Evolutionary conservation across 768 basidiomycete genomes (phyloP).

Genomic region (Lactifluus volemus): DNA sequence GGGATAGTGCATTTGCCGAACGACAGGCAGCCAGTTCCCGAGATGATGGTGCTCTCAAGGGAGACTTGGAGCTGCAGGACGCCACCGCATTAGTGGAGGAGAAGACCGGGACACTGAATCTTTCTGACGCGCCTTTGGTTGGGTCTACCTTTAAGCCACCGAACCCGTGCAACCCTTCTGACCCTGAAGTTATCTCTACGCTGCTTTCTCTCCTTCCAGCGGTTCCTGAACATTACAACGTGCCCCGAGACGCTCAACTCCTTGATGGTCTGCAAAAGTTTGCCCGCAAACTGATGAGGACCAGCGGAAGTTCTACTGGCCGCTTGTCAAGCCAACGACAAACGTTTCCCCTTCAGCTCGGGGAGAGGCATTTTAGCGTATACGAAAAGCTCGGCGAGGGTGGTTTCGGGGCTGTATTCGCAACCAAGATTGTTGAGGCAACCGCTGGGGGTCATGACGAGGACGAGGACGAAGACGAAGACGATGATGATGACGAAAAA

Average conservation of each 20-base stretch:
- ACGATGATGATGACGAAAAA: conserved; percentile 41
- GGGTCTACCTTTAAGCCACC: conserved; percentile 60
- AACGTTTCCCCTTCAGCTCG: conserved; percentile 49
- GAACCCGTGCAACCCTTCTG: conserved; percentile 87
- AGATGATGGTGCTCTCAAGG: conserved; percentile 18
- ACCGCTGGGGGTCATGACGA: conserved; percentile 38
- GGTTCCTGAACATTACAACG: conserved; percentile 54
- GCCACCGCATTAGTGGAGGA: conserved; percentile 37
- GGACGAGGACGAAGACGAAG: conserved; percentile 27
- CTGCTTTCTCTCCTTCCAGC: conserved; percentile 56
- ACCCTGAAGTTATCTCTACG: conserved; percentile 50
- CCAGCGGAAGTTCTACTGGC: conserved; percentile 26
- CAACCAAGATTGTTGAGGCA: conserved; percentile 45
- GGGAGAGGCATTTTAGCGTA: conserved; percentile 57
- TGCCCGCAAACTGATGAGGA: conserved; percentile 36
- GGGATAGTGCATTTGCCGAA: conserved; percentile 21
- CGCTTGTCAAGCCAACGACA: conserved; percentile 29
- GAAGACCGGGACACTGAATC: conserved; percentile 53
- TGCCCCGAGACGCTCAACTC: conserved; percentile 46
- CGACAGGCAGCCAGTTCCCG: conserved; percentile 8
- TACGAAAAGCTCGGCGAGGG: conserved; percentile 92
- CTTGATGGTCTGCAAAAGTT: conserved; percentile 70
- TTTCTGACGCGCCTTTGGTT: conserved; percentile 53
- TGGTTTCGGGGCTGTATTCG: conserved; percentile 94
- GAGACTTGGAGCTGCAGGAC: conserved; percentile 9